Percentiles rank a stretch among this genome's conserved stretches.
Evolutionary conservation across 345 rosid genomes (phyloP).

Genomic region (Rhizophora apiculata): DNA sequence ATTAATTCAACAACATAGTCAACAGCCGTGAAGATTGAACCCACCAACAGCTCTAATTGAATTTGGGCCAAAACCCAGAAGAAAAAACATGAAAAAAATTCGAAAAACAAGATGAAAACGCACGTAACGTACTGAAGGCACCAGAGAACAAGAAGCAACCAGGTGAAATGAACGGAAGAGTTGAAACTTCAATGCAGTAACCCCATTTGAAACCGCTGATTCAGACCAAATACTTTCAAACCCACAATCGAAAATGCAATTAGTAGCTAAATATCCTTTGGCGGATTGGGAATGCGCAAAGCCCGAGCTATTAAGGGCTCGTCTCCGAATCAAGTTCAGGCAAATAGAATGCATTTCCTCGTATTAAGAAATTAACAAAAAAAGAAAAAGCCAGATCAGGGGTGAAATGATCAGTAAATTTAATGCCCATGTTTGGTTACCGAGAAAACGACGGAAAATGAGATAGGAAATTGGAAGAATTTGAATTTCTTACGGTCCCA

Average conservation of each 20-base stretch:
- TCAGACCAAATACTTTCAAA: background rate
- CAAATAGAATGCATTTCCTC: conserved; percentile 39
- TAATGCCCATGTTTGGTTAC: background rate
- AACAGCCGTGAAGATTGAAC: too few relatives aligned
- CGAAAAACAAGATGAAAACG: background rate
- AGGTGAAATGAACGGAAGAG: conserved; percentile 15
- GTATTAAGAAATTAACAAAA: background rate
- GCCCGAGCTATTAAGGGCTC: conserved; percentile 7
- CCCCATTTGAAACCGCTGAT: conserved; percentile 7
- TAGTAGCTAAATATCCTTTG: background rate
- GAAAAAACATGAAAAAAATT: background rate
- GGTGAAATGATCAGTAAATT: background rate
- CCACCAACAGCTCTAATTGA: too few relatives aligned
- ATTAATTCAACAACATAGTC: too few relatives aligned
- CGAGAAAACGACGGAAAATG: background rate
- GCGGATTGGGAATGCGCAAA: conserved; percentile 12
- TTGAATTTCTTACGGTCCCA: background rate
- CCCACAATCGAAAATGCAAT: background rate
- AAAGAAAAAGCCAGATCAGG: background rate
- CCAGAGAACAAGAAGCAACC: conserved; percentile 16
- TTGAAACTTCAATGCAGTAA: conserved; percentile 12
- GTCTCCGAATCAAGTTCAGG: conserved; percentile 29
- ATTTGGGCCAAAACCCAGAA: too few relatives aligned
- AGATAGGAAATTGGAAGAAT: background rate
- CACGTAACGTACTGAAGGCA: background rate